Conservation (phyloP, 202 grass and related monocot genomes). For the Zoysia matrella region DNA sequence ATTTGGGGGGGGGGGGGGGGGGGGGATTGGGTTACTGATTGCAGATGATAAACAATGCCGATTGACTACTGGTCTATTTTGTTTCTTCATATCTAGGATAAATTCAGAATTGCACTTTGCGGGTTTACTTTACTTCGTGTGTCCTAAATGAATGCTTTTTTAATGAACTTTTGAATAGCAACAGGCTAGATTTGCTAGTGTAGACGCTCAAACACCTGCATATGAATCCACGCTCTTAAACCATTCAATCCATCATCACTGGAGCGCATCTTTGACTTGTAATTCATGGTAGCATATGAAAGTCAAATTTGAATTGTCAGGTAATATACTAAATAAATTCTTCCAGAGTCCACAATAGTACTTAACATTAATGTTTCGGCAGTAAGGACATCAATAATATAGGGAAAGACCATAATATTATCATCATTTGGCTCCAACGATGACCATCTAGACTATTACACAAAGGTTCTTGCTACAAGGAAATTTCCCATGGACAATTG, state of each 20-base stretch:
- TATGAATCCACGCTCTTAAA: background rate
- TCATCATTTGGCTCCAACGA: conserved; percentile 22
- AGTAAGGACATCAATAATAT: background rate
- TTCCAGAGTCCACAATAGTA: conserved; percentile 21
- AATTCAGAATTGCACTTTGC: background rate
- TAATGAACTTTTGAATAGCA: background rate
- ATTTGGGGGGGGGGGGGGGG: too few species aligned
- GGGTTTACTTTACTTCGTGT: background rate
- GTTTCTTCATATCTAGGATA: background rate
- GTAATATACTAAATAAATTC: background rate
- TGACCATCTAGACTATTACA: background rate
- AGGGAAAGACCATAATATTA: background rate
- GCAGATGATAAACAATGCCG: background rate
- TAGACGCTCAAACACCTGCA: background rate
- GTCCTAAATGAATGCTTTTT: background rate
- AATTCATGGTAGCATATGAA: conserved; percentile 7
- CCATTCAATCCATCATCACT: background rate
- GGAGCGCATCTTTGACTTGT: background rate
- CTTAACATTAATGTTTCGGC: background rate
- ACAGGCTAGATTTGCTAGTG: background rate
- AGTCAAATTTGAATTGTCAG: background rate
- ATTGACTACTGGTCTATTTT: background rate
- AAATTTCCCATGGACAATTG: background rate
- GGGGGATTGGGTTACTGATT: background rate
- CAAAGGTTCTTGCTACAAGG: conserved; percentile 17